Conservation (phyloP, 495 filamentous ascomycete species). For the Podospora bellae-mahoneyi region DNA sequence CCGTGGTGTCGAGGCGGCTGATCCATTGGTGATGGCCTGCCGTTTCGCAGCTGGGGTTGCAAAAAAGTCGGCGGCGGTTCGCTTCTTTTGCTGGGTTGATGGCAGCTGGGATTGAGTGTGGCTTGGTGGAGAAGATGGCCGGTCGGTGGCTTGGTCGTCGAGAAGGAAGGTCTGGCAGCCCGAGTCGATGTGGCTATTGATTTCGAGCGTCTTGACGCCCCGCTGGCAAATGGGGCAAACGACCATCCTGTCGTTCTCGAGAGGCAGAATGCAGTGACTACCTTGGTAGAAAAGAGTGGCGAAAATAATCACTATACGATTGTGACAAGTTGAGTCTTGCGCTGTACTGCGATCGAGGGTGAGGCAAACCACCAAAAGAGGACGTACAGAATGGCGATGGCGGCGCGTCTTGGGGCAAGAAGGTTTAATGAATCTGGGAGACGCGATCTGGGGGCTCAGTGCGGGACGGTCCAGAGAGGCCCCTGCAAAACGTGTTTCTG, state of each 20-base stretch:
- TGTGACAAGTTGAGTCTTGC: too few species aligned
- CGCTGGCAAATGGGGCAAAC: slow-evolving; percentile 84
- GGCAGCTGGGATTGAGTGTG: slow-evolving; percentile 15
- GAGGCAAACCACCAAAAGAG: not conserved
- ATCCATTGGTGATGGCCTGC: slow-evolving; percentile 33
- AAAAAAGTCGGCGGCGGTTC: slow-evolving; percentile 69
- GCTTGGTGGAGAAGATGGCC: slow-evolving; percentile 26
- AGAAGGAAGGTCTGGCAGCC: slow-evolving; percentile 61
- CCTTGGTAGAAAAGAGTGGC: not conserved
- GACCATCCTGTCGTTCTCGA: slow-evolving; percentile 43
- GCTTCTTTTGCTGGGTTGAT: slow-evolving; percentile 43
- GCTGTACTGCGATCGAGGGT: not conserved
- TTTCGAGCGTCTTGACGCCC: slow-evolving; percentile 66
- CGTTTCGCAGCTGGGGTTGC: slow-evolving; percentile 62
- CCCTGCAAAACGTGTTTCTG: not conserved
- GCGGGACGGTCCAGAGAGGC: not conserved
- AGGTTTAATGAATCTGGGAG: slow-evolving; percentile 14
- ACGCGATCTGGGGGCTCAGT: slow-evolving; percentile 12
- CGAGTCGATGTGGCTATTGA: slow-evolving; percentile 91
- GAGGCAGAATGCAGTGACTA: too few species aligned
- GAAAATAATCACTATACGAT: not conserved
- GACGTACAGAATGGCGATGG: not conserved
- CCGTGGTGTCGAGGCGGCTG: slow-evolving; percentile 24
- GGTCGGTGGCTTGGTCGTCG: slow-evolving; percentile 18
- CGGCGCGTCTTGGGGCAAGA: not conserved